A percentile compares a stretch with the other conserved stretches of the same genome.
phyloP scores from a whole-genome alignment of 768 basidiomycete species.

The Hericium alpestre region DNA sequence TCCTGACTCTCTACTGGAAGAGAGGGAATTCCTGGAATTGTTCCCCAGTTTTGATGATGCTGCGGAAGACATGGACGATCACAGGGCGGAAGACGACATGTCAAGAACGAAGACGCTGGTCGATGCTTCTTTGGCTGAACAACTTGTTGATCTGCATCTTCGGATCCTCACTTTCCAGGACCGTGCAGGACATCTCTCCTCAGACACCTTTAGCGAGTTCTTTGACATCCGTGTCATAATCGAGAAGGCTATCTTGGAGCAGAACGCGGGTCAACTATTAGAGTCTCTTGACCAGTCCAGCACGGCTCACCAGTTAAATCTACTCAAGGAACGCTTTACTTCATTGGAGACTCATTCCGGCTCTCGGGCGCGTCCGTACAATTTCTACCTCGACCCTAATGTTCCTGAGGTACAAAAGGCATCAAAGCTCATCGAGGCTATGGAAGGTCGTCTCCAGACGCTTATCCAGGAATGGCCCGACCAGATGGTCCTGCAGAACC shows the following conservation, averaged over 20 bases:
- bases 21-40: constrained; percentile 69
- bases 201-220: constrained; percentile 16
- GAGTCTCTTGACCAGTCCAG: constrained; percentile 38
- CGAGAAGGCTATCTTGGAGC: constrained; percentile 9
- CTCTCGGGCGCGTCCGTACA: constrained; percentile 26
- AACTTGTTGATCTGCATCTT: constrained; percentile 40
- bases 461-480: constrained; percentile 87
- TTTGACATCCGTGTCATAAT: constrained; percentile 8
- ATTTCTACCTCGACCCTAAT: constrained; percentile 81
- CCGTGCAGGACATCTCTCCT: constrained; percentile 15
- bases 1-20: constrained; percentile 69
- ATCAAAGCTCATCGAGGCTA: constrained; percentile 34
- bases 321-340: constrained; percentile 33
- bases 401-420: constrained; percentile 59
- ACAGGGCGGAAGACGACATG: constrained; percentile 2
- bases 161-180: constrained; percentile 23
- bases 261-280: constrained; percentile 2
- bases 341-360: constrained; percentile 19
- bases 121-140: constrained; percentile 23
- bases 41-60: constrained; percentile 79
- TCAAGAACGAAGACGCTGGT: constrained; percentile 17
- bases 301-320: constrained; percentile 38
- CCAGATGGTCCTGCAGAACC: constrained; percentile 90
- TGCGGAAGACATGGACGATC: constrained; percentile 16
- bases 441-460: constrained; percentile 40